Conservation (phyloP, 2,329 filamentous ascomycete genomes). For the Neonectria neomacrospora region DNA sequence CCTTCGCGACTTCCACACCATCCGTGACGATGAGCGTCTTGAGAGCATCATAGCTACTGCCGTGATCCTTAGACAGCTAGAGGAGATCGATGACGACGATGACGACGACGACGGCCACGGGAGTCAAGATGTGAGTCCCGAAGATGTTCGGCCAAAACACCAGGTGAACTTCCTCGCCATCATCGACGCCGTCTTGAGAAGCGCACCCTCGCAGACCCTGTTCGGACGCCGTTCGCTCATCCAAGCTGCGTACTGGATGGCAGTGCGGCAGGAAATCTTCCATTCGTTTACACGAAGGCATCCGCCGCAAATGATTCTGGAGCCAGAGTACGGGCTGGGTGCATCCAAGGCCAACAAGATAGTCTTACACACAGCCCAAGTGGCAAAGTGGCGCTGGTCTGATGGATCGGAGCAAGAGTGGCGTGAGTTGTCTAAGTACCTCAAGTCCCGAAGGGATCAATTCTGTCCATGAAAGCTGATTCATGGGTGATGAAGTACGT, state of each 20-base stretch:
- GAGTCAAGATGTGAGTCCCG: background rate
- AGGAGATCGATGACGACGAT: constrained; percentile 55
- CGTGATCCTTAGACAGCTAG: constrained; percentile 54
- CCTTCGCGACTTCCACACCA: constrained; percentile 50
- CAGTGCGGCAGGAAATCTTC: constrained; percentile 54
- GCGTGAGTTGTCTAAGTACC: constrained; percentile 43
- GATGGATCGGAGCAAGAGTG: constrained; percentile 51
- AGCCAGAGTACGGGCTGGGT: constrained; percentile 48
- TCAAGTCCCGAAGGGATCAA: background rate
- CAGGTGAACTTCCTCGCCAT: constrained; percentile 55
- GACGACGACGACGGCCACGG: constrained; percentile 38
- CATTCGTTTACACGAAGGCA: constrained; percentile 54
- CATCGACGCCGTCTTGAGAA: constrained; percentile 53
- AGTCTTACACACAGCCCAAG: constrained; percentile 55
- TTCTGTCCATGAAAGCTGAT: constrained; percentile 7
- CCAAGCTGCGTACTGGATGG: constrained; percentile 56
- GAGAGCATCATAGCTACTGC: constrained; percentile 55
- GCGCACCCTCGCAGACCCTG: constrained; percentile 51
- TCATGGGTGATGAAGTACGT: constrained; percentile 40
- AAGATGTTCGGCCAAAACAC: constrained; percentile 27
- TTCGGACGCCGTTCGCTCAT: constrained; percentile 51
- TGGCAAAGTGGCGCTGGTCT: constrained; percentile 55
- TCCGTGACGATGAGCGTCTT: constrained; percentile 52
- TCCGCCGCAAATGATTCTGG: constrained; percentile 51
- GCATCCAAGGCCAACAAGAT: constrained; percentile 54